Conservation (phyloP, 768 basidiomycete species). For the Rhizopogon sp. region DNA sequence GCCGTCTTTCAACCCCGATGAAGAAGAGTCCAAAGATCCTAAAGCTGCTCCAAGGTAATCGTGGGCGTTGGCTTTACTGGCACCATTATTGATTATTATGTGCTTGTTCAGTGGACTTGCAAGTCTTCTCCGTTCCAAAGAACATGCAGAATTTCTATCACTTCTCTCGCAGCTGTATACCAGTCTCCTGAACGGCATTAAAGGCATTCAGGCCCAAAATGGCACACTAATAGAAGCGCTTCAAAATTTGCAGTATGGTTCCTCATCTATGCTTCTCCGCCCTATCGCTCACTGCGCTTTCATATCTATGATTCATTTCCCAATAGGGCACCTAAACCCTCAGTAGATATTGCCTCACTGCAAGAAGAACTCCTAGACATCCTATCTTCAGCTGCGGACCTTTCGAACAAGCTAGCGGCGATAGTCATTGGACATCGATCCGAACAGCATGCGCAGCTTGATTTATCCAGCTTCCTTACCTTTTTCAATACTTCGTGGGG, state of each 20-base stretch:
- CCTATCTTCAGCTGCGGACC: slow-evolving; percentile 74
- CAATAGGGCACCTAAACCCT: slow-evolving; percentile 33
- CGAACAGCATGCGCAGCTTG: slow-evolving; percentile 73
- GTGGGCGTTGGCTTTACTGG: not conserved
- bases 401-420: slow-evolving; percentile 78
- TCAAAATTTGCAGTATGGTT: slow-evolving; percentile 38
- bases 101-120: slow-evolving; percentile 31
- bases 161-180: slow-evolving; percentile 59
- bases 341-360: slow-evolving; percentile 38
- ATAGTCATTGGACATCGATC: slow-evolving; percentile 72
- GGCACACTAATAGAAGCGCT: slow-evolving; percentile 53
- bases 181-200: slow-evolving; percentile 57
- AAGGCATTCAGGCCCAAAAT: slow-evolving; percentile 63
- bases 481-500: slow-evolving; percentile 86
- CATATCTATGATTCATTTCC: not conserved
- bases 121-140: slow-evolving; percentile 58
- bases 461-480: slow-evolving; percentile 67
- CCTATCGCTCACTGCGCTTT: not conserved
- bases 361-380: slow-evolving; percentile 73
- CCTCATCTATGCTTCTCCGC: not conserved
- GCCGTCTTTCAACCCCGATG: slow-evolving; percentile 53
- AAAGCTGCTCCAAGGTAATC: slow-evolving; percentile 24
- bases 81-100: slow-evolving; percentile 1
- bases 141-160: slow-evolving; percentile 61
- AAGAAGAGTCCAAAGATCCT: slow-evolving; percentile 36